phyloP scores from a whole-genome alignment of 805 yeast genomes.

The Yarrowia hollandica region DNA sequence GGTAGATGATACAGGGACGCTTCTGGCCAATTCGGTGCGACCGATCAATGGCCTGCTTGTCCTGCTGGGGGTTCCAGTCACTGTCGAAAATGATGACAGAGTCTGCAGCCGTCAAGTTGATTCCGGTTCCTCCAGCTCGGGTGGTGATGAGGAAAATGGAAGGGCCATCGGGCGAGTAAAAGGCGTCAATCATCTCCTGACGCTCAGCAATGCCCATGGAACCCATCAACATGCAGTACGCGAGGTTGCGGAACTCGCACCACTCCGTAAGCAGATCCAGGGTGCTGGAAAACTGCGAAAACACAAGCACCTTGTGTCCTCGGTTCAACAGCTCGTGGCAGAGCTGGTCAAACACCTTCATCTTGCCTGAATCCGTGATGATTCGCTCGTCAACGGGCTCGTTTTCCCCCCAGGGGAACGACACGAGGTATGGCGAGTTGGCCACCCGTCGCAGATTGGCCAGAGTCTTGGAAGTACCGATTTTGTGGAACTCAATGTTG shows the following conservation, averaged over 20 bases:
- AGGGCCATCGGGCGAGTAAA: slow-evolving; percentile 43
- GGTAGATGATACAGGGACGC: slow-evolving; percentile 76
- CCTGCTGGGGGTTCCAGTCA: slow-evolving; percentile 98
- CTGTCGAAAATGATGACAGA: slow-evolving; percentile 87
- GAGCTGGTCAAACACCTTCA: slow-evolving; percentile 67
- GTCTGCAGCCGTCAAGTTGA: slow-evolving; percentile 83
- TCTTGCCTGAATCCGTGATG: slow-evolving; percentile 65
- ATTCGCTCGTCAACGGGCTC: slow-evolving; percentile 47
- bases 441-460: slow-evolving; percentile 1
- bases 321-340: slow-evolving; percentile 50
- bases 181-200: slow-evolving; percentile 59
- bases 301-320: slow-evolving; percentile 73
- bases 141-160: slow-evolving; percentile 78
- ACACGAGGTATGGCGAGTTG: slow-evolving; percentile 80
- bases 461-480: not conserved
- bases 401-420: slow-evolving; percentile 67
- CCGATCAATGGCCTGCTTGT: slow-evolving; percentile 93
- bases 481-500: not conserved
- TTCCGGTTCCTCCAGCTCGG: slow-evolving; percentile 92
- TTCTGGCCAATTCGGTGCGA: slow-evolving; percentile 92
- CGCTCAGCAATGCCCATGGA: slow-evolving; percentile 64
- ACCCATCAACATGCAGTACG: slow-evolving; percentile 73
- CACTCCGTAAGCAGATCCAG: slow-evolving; percentile 81
- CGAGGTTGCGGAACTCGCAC: slow-evolving; percentile 52
- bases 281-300: slow-evolving; percentile 82